Base-by-base conservation (phyloP, 371 early-diverging fungal species). In the Zychaea mexicana region DNA sequence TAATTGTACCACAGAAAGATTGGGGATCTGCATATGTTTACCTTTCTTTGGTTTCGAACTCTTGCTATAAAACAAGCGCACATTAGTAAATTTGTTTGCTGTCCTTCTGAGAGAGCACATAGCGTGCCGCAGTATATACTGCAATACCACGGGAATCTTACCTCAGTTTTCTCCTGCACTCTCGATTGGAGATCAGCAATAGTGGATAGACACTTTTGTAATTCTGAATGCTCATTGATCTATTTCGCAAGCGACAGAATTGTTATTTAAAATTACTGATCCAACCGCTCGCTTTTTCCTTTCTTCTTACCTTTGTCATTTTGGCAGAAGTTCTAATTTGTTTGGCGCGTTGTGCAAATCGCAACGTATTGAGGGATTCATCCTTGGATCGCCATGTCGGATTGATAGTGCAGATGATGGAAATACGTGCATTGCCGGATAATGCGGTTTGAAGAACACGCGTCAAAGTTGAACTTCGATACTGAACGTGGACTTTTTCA, bases 401-500 rank as follows among this genome's bases (percentile, higher is more conserved):
- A 61, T 85, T 90, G 61, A 92, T 88, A 1, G 92, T 95, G 63
- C 92, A 93, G 49, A 95, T 90, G 53, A 96, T 94, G 8, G 92
- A 86, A 4, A 93, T 85, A 13, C 91, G 84, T 5, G 96, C 89
- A 67, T 89, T 86, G 24, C 95, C 95, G 10, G 86, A 85, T 21
- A 98, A 77, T 0, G 96, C 90, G 3, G 89, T 78, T 73, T 97
- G 95, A 21, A 98, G 74, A n/a, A 98, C 87, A 28, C 96, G 76
- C 0, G 98, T 98, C 52, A 98, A 77, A 67, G 97, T 98, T 1
- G 96, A 95, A 68, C 96, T 96, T 24, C 98, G 90, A 74, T 88
- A 98, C 2, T 95, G 94, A 42, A 96, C 89, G 77, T 94, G 94
- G 0, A 72, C 73, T 15, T 53, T 61, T 52, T 56, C 49, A 19